Conservation (phyloP, 495 filamentous ascomycete species). For the Thermothielavioides terrestris region DNA sequence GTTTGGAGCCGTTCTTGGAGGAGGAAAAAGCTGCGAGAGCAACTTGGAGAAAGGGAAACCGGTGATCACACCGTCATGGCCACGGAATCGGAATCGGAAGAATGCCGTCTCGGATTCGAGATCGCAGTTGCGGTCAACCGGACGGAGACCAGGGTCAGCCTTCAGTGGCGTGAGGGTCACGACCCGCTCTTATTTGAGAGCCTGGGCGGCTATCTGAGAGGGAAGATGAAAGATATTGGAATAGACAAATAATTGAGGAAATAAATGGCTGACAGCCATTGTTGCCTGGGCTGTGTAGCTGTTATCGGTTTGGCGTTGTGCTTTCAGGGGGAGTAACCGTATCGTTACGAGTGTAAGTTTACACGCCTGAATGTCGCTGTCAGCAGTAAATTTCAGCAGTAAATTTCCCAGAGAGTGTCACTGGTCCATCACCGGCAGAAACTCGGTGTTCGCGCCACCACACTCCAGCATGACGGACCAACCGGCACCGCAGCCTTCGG, state of each 20-base stretch:
- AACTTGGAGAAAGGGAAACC: neutral
- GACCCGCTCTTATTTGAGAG: conserved; percentile 79
- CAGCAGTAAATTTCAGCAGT: too few relatives aligned
- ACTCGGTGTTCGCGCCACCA: neutral
- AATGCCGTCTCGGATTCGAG: conserved; percentile 21
- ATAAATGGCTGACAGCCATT: neutral
- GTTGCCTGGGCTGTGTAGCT: too few relatives aligned
- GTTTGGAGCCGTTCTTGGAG: conserved; percentile 46
- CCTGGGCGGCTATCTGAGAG: conserved; percentile 65
- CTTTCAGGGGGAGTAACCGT: neutral
- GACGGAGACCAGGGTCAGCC: conserved; percentile 27
- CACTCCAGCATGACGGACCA: conserved; percentile 26
- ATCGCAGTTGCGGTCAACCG: conserved; percentile 15
- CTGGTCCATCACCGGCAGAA: neutral
- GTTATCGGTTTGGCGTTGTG: too few relatives aligned
- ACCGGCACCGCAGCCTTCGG: too few relatives aligned
- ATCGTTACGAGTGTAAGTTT: neutral
- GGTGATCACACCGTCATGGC: neutral
- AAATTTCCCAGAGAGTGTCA: neutral
- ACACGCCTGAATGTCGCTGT: too few relatives aligned
- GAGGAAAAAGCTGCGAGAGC: conserved; percentile 23
- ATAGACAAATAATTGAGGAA: neutral
- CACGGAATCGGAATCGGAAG: neutral
- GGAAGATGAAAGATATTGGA: conserved; percentile 15
- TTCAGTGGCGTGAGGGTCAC: conserved; percentile 69